A percentile compares a stretch with the other conserved stretches of the same genome.
These are phyloP conservation scores for Neurospora sp. DNA, from an alignment of 495 filamentous ascomycete species.

Conservation along the genomic window DNA sequence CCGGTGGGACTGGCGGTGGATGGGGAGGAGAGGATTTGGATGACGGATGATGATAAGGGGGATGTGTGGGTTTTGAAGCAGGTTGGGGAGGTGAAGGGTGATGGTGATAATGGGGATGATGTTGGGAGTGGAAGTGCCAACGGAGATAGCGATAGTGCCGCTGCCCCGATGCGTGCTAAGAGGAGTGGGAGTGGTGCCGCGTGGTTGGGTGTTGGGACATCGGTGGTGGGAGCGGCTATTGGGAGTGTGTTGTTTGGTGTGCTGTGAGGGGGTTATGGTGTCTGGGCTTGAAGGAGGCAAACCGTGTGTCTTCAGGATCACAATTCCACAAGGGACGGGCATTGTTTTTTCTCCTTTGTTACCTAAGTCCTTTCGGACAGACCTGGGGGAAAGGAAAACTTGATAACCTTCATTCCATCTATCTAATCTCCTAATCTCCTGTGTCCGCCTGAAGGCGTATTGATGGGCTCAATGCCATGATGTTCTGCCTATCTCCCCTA, in stretches of 20 bases:
- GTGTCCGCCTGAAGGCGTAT: not conserved
- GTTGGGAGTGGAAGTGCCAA: not conserved
- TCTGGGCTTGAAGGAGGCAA: not conserved
- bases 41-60: conserved; percentile 47
- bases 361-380: not conserved
- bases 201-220: conserved; percentile 4
- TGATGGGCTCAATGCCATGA: not conserved
- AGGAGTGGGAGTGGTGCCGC: not conserved
- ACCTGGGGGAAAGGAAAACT: not conserved
- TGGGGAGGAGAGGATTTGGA: conserved; percentile 36
- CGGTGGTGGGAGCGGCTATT: conserved; percentile 1
- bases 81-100: not conserved
- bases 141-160: not conserved
- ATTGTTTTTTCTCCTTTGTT: not conserved
- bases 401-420: not conserved
- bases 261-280: not conserved
- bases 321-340: not conserved
- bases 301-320: not conserved
- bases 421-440: not conserved
- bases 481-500: not conserved
- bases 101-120: not conserved
- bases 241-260: conserved; percentile 3
- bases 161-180: not conserved
- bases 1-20: conserved; percentile 48
- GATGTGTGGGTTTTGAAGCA: conserved; percentile 45